A percentile compares a stretch with the other conserved stretches of the same genome.
Conservation (phyloP, 768 basidiomycete species). For the Bullera alba region DNA sequence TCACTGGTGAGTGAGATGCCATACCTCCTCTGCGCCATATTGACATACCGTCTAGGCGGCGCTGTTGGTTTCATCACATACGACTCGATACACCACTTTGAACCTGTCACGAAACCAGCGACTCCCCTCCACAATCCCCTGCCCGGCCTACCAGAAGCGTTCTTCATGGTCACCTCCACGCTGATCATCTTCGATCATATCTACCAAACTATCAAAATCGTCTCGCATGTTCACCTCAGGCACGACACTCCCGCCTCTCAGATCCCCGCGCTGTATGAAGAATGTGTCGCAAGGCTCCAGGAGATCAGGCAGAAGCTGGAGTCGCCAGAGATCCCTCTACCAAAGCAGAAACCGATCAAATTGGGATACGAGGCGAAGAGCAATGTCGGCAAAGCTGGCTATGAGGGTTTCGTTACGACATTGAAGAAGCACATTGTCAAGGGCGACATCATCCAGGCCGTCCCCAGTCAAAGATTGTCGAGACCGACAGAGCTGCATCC, state of each 20-base stretch:
- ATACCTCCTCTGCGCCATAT: neutral
- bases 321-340: slow-evolving; percentile 55
- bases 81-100: slow-evolving; percentile 93
- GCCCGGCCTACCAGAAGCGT: slow-evolving; percentile 82
- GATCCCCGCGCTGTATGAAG: slow-evolving; percentile 77
- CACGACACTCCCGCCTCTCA: slow-evolving; percentile 53
- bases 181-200: slow-evolving; percentile 95
- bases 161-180: slow-evolving; percentile 92
- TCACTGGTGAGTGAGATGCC: slow-evolving; percentile 55
- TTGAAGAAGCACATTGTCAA: slow-evolving; percentile 90
- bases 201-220: slow-evolving; percentile 86
- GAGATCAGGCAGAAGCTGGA: slow-evolving; percentile 69
- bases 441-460: slow-evolving; percentile 98
- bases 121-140: slow-evolving; percentile 66
- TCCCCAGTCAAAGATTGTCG: slow-evolving; percentile 84
- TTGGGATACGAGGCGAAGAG: slow-evolving; percentile 58
- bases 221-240: slow-evolving; percentile 89
- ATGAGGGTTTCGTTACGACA: slow-evolving; percentile 80
- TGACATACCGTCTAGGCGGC: slow-evolving; percentile 56
- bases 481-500: slow-evolving; percentile 83
- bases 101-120: slow-evolving; percentile 59
- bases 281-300: slow-evolving; percentile 73
- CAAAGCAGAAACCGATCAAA: slow-evolving; percentile 48
- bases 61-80: slow-evolving; percentile 96
- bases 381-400: slow-evolving; percentile 89